Evolutionary conservation across 2,329 filamentous ascomycete genomes (phyloP).

Genomic region (Blastomyces gilchristii): DNA sequence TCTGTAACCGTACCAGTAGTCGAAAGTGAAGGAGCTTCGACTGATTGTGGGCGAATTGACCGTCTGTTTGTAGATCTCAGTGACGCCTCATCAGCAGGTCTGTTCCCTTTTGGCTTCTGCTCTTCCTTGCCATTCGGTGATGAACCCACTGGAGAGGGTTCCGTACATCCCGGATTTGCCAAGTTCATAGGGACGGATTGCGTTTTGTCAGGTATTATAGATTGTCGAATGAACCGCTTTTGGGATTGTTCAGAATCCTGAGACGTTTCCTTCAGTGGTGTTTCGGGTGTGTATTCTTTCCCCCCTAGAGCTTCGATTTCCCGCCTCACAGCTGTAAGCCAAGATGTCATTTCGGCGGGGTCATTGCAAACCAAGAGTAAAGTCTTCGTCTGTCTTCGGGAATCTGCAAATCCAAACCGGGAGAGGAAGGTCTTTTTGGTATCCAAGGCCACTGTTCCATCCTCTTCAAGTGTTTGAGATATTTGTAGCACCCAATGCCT

Average conservation of each 20-base stretch:
- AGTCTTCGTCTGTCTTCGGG: slow-evolving; percentile 28
- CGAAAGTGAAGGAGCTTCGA: slow-evolving; percentile 18
- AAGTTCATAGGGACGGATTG: neutral
- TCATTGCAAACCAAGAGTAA: slow-evolving; percentile 37
- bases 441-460: slow-evolving; percentile 21
- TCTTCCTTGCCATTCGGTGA: neutral
- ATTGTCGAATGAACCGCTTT: slow-evolving; percentile 1
- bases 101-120: slow-evolving; percentile 1
- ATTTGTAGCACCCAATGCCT: slow-evolving; percentile 41
- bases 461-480: slow-evolving; percentile 29
- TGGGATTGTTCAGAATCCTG: slow-evolving; percentile 7
- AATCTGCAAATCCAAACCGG: slow-evolving; percentile 30
- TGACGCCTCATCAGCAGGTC: slow-evolving; percentile 8
- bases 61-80: slow-evolving; percentile 15
- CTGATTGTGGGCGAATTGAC: slow-evolving; percentile 15
- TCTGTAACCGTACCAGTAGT: slow-evolving; percentile 16
- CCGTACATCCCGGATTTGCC: neutral
- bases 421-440: slow-evolving; percentile 29
- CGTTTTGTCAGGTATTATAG: neutral
- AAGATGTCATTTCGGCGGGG: slow-evolving; percentile 36
- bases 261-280: slow-evolving; percentile 8
- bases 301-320: slow-evolving; percentile 40
- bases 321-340: slow-evolving; percentile 36
- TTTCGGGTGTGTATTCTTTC: slow-evolving; percentile 34
- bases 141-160: neutral